Evolutionary conservation across 768 basidiomycete genomes (phyloP), one percentile per base, ranked within the genome.

Genomic region (Strobilomyces confusus): DNA sequence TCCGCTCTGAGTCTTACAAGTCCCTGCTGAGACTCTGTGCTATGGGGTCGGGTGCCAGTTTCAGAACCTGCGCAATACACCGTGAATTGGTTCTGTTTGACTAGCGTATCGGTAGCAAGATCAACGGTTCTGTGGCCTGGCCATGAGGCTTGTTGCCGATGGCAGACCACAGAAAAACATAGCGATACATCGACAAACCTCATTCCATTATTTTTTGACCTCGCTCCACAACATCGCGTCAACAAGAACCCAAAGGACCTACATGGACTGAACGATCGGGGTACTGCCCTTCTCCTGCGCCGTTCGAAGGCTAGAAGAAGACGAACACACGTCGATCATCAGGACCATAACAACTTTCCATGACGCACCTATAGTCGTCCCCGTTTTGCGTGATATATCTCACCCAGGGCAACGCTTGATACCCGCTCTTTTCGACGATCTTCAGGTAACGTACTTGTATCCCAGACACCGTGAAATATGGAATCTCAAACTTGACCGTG

Each of bases 401-500:
- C 54, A 98, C 95, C 95, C 95, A 97, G 1, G 94, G 95, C 41
- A 95, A 71, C 5, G 93, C 92, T 70, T 95, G 92, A 70, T 99
- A 98, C 19, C 94, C 97, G 56, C 90, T 92, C 79, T 98, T 98
- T 73, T 99, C 97, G 0, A 98, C 94, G 48, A 99, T 93, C 73
- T 98, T 98, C 58, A 99, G 80, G 71, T 98, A 98, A 48, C 97
- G 83, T 14, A 99, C 97, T 72, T 98, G 95, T 53, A 98, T 94
- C 5, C 95, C 95, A 0, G 93, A 95, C 5, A 97, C 93, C 0
- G 95, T 98, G 69, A 98, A 98, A 73, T 98, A 98, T 0, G 97
- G 95, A 38, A 99, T 98, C 74, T 98, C 95, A 58, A 94, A 99
- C 72, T 92, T 94, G 68, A 98, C 95, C 0, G 91, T 91, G 58